phyloP scores from a whole-genome alignment of 2,329 filamentous ascomycete species.

The Neurospora sp. region DNA sequence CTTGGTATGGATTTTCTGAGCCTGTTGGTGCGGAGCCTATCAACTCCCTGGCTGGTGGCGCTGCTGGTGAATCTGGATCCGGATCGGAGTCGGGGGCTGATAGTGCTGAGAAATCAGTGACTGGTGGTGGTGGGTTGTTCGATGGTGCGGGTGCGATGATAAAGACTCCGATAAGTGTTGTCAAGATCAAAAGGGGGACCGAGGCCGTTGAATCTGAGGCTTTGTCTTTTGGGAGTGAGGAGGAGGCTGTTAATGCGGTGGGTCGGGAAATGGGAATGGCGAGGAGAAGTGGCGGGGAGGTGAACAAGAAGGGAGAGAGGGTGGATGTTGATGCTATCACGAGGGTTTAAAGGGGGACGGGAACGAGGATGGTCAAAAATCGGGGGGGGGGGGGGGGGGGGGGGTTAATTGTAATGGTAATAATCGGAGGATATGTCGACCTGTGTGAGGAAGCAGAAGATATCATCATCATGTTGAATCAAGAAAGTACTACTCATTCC shows the following conservation, averaged over 20 bases:
- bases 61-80: not conserved
- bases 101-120: not conserved
- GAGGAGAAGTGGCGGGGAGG: not conserved
- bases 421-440: not conserved
- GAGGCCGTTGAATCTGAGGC: not conserved
- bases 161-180: not conserved
- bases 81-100: not conserved
- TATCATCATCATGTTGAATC: not conserved
- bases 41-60: not conserved
- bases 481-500: not conserved
- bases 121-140: not conserved
- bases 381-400: no score
- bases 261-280: not conserved
- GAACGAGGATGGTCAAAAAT: no score
- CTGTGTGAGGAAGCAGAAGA: not conserved
- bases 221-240: not conserved
- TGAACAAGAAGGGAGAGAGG: not conserved
- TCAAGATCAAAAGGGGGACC: not conserved
- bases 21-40: not conserved
- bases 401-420: not conserved
- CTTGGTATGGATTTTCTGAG: conserved; percentile 51
- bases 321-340: not conserved
- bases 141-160: not conserved
- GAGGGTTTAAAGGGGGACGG: not conserved
- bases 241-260: not conserved